Conservation (phyloP, 2,329 filamentous ascomycete species). For the Nothophaeocryptopus gaeumannii region DNA sequence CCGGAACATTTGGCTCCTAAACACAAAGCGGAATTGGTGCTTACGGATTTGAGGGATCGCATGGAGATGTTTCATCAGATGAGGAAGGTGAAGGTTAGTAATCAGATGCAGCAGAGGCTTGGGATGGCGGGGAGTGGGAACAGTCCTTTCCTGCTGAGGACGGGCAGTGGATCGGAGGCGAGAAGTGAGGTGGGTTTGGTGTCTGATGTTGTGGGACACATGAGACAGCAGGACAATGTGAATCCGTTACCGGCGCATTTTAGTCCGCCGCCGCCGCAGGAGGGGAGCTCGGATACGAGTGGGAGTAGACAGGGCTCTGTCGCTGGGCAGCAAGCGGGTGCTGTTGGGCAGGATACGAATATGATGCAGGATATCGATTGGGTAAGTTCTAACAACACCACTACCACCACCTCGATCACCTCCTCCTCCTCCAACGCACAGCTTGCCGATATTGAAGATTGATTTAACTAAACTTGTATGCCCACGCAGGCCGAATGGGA, state of each 20-base stretch:
- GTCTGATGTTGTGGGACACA: conserved; percentile 14
- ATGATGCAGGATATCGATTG: conserved; percentile 61
- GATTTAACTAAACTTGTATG: too few species aligned
- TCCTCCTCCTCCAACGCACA: neutral
- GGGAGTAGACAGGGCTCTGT: conserved; percentile 24
- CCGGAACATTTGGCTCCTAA: conserved; percentile 51
- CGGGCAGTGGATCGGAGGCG: neutral
- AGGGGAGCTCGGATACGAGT: conserved; percentile 70
- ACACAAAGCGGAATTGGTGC: conserved; percentile 59
- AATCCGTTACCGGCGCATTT: conserved; percentile 22
- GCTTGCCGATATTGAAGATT: neutral
- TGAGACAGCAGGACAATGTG: conserved; percentile 15
- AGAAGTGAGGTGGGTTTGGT: neutral
- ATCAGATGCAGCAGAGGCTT: conserved; percentile 32
- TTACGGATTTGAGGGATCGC: conserved; percentile 62
- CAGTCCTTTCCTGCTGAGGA: too few species aligned
- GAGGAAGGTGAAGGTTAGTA: conserved; percentile 47
- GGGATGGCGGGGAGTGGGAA: conserved; percentile 8
- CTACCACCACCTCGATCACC: neutral
- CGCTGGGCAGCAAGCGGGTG: neutral
- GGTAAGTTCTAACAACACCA: conserved; percentile 47
- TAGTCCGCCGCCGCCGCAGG: conserved; percentile 65
- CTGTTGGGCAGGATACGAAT: conserved; percentile 21
- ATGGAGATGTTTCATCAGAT: conserved; percentile 59
- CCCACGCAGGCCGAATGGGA: conserved; percentile 47